Evolutionary conservation across 306 rosid species (phyloP), one percentile per base, ranked within the genome.

Genomic region (Rosa multiflora): DNA sequence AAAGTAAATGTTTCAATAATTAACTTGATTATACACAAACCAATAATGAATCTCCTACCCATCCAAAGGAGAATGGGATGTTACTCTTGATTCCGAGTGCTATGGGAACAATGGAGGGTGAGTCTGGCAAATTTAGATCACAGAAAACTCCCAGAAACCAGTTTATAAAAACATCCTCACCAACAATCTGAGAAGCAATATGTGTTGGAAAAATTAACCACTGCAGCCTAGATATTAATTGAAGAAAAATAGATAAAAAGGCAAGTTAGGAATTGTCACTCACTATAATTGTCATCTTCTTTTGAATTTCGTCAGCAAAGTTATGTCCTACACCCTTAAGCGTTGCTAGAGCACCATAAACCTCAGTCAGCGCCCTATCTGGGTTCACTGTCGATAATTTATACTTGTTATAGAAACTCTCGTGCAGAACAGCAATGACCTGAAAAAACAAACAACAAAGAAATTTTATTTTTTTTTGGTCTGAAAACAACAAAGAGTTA

Each of bases 71-170:
- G 18, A 5, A 13, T 58, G 29, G 39, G 35, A 58, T 56, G 67
- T 53, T 74, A 55, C 39, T 74, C 58, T 58, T 67, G 0, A 51
- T n/a, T 44, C 32, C 56, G 0, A 3, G 14, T 1, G 78, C 32
- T 40, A 75, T 17, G 0, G 26, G 44, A 21, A 47, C 78, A 75
- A 56, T 75, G 32, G 56, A 32, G 14, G 70, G 56, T 26, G 70
- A 39, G 20, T 15, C 69, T 23, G 55, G 15, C 35, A 74, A 74
- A 55, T 58, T 56, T 1, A 43, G 11, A 75, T 75, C 78, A 26
- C 70, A 18, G 10, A 75, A 26, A 35, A 75, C 42, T 59, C 43
- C 70, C 3, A 75, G n/a, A 59, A 75, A 26, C 78, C 70, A 40
- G 11, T 23, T 61, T 15, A 47, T 47, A 0, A 3, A 20, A 11